phyloP scores from a whole-genome alignment of 1,284 basidiomycete genomes.

The Leccinum pachyderme region DNA sequence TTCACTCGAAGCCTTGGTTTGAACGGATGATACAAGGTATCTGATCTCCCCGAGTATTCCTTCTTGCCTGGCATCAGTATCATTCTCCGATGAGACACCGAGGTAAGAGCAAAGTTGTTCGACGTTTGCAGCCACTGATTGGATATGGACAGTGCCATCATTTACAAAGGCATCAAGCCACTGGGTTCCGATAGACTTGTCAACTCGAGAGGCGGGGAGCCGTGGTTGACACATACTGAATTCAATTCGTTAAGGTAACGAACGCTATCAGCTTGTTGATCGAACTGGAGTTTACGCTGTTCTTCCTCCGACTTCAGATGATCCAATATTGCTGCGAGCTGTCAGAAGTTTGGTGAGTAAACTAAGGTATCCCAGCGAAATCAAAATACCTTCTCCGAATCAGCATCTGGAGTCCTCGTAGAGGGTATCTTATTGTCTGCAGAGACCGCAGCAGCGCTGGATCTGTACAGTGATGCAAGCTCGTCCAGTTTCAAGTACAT shows the following conservation, averaged over 20 bases:
- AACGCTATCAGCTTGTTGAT: constrained; percentile 68
- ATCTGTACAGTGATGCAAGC: constrained; percentile 22
- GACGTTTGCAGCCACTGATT: constrained; percentile 57
- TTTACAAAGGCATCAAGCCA: constrained; percentile 84
- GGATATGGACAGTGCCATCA: constrained; percentile 68
- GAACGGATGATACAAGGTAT: constrained; percentile 24
- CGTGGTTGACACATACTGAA: constrained; percentile 39
- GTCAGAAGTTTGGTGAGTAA: background rate
- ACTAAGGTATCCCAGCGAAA: background rate
- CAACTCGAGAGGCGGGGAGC: background rate
- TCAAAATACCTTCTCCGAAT: constrained; percentile 25
- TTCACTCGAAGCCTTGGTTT: constrained; percentile 20
- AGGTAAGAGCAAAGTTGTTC: constrained; percentile 59
- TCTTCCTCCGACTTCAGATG: constrained; percentile 46
- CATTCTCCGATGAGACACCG: constrained; percentile 20
- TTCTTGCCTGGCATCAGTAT: constrained; percentile 3
- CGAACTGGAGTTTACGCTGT: constrained; percentile 46
- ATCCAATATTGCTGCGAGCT: constrained; percentile 45
- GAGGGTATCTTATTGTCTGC: constrained; percentile 4
- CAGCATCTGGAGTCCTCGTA: constrained; percentile 5
- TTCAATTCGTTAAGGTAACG: constrained; percentile 76
- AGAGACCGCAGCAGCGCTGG: constrained; percentile 1
- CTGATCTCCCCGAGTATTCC: constrained; percentile 29
- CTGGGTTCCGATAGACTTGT: constrained; percentile 34
- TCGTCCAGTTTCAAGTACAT: constrained; percentile 32